Percentiles rank a stretch among this genome's conserved stretches.
Evolutionary conservation across 2,329 filamentous ascomycete genomes (phyloP).

Genomic region (Metarhizium rileyi): DNA sequence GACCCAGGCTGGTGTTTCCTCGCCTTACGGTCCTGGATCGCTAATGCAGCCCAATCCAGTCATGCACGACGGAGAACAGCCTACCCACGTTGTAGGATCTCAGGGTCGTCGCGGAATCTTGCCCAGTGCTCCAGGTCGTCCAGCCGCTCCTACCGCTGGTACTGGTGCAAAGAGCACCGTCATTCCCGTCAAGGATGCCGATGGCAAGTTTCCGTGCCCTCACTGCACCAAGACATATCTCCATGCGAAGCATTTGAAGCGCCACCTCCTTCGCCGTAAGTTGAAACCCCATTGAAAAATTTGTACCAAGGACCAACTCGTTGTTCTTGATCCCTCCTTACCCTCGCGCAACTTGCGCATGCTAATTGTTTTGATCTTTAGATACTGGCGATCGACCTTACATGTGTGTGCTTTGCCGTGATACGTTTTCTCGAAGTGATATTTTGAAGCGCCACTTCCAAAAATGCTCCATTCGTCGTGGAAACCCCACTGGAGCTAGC

Average conservation of each 20-base stretch:
- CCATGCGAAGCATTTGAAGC: slow-evolving; percentile 94
- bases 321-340: neutral
- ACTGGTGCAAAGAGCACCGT: slow-evolving; percentile 67
- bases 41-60: slow-evolving; percentile 48
- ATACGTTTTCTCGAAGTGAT: slow-evolving; percentile 95
- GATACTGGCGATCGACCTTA: slow-evolving; percentile 97
- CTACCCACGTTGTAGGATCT: slow-evolving; percentile 88
- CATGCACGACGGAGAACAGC: slow-evolving; percentile 50
- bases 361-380: slow-evolving; percentile 30
- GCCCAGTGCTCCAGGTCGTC: slow-evolving; percentile 79
- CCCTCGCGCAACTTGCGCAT: slow-evolving; percentile 16
- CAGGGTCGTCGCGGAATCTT: slow-evolving; percentile 87
- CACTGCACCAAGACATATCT: slow-evolving; percentile 98
- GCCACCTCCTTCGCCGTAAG: slow-evolving; percentile 92
- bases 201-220: slow-evolving; percentile 96
- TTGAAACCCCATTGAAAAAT: slow-evolving; percentile 18
- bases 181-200: slow-evolving; percentile 88
- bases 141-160: slow-evolving; percentile 63
- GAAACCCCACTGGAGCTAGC: slow-evolving; percentile 89
- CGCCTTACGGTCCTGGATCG: slow-evolving; percentile 50
- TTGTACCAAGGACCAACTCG: neutral
- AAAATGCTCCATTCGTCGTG: slow-evolving; percentile 93
- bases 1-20: slow-evolving; percentile 45
- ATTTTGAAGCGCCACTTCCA: slow-evolving; percentile 98
- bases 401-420: slow-evolving; percentile 95